phyloP scores from a whole-genome alignment of 225 moss, liverwort and hornwort genomes.

The Lunularia cruciata region DNA sequence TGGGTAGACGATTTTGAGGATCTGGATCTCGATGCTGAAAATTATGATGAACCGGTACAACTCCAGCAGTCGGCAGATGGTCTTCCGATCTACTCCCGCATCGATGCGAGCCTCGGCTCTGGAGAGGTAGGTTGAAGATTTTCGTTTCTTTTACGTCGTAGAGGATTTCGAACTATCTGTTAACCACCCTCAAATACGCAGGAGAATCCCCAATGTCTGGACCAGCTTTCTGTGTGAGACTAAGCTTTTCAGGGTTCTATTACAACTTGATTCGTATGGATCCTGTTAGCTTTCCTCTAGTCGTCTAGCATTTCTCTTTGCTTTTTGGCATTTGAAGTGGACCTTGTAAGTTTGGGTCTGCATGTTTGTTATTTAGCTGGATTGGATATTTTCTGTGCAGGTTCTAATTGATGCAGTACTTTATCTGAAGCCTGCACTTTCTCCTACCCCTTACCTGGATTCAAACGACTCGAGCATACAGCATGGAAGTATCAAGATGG shows the following conservation, averaged over 20 bases:
- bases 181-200: too few species aligned
- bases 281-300: too few species aligned
- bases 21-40: constrained; percentile 18
- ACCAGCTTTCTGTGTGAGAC: too few species aligned
- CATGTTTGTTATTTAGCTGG: too few species aligned
- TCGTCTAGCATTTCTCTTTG: too few species aligned
- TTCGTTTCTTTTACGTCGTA: background rate
- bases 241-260: too few species aligned
- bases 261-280: too few species aligned
- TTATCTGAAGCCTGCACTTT: constrained; percentile 35
- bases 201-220: too few species aligned
- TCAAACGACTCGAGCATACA: constrained; percentile 1
- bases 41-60: constrained; percentile 31
- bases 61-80: constrained; percentile 47
- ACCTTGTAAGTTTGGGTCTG: too few species aligned
- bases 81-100: constrained; percentile 47
- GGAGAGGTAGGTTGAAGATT: constrained; percentile 44
- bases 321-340: too few species aligned
- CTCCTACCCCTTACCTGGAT: background rate
- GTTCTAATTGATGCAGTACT: constrained; percentile 62
- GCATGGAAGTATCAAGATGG: background rate
- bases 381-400: constrained; percentile 33
- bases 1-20: constrained; percentile 57
- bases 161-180: too few species aligned
- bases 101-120: constrained; percentile 64